Base-by-base conservation (phyloP, 75 land plant genomes). In the Cryptomeria japonica region DNA sequence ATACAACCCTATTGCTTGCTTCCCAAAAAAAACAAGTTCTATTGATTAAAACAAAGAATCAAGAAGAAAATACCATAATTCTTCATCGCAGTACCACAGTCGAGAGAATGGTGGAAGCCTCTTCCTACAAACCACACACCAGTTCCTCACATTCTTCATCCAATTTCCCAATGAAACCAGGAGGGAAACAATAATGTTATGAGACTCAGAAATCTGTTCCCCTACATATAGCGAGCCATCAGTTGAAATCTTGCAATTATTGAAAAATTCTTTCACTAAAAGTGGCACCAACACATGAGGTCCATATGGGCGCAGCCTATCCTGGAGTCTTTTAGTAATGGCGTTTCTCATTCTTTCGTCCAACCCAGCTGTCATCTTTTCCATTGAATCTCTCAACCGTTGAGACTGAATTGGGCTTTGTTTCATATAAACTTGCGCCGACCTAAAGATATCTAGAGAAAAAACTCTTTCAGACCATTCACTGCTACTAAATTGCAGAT, bases 81-180 rank as follows among this genome's bases (percentile, higher is more conserved):
- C 84, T 44, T 15, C 25, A 82, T 82, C 84, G 19, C 84, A 82
- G 49, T 82, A 82, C 84, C 84, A 82, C 46, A 82, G 39, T 42
- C 46, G 46, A 25, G 84, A 82, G 31, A 42, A 28, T 82, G 22
- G 84, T 39, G 46, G 84, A 82, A 82, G 84, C 22, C 44, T 39
- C 84, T 82, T 44, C n/a, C n/a, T 82, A 44, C 84, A 82, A 39
- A 44, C 39, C 42, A 39, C 84, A 19, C 84, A 82, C 44, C 47
- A 28, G 25, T 82, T 82, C 12, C 19, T 82, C 28, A 82, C 15
- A 19, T 44, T 2, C 47, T 82, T 82, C 84, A 82, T 15, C 15
- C 84, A 25, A 41, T 37, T 22, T 44, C 84, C 84, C 25, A 82
- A 41, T 2, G 19, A 39, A 11, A 28, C 44, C 25, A 82, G 25